A percentile compares a stretch with the other conserved stretches of the same genome.
Conservation (phyloP, 768 basidiomycete genomes). For the Terana coerulea region DNA sequence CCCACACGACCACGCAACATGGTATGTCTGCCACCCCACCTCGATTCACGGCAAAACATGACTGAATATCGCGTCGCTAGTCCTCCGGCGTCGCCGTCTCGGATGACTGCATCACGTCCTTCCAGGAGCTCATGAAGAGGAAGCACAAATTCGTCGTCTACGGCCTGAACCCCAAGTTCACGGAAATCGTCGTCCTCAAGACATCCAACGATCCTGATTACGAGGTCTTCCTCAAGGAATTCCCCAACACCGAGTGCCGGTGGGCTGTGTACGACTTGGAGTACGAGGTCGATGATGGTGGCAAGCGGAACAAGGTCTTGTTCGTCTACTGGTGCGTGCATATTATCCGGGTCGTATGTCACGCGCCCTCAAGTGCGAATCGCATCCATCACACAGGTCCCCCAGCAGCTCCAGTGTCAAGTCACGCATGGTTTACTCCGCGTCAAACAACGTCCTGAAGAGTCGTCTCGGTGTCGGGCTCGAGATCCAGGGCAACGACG, state of each 20-base stretch:
- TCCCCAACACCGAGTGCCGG: constrained; percentile 73
- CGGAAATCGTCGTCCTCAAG: constrained; percentile 79
- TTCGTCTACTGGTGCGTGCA: constrained; percentile 74
- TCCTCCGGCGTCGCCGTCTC: constrained; percentile 67
- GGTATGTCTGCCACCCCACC: constrained; percentile 1
- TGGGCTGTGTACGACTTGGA: constrained; percentile 96
- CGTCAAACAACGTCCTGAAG: constrained; percentile 80
- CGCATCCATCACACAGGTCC: constrained; percentile 48
- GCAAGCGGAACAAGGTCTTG: constrained; percentile 81
- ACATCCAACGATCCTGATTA: constrained; percentile 47
- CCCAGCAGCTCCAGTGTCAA: constrained; percentile 84
- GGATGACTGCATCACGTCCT: constrained; percentile 53
- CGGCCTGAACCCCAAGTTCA: constrained; percentile 52
- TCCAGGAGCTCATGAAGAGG: constrained; percentile 66
- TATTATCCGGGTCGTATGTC: neutral
- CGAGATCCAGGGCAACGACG: constrained; percentile 87
- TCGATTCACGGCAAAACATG: neutral
- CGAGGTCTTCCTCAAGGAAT: constrained; percentile 66
- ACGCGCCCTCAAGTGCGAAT: constrained; percentile 11
- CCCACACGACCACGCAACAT: constrained; percentile 12
- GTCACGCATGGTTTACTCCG: constrained; percentile 90
- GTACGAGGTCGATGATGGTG: constrained; percentile 68
- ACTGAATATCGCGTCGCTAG: constrained; percentile 23
- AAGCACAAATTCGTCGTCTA: constrained; percentile 84
- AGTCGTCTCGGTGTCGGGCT: constrained; percentile 69